phyloP scores from a whole-genome alignment of 2,329 filamentous ascomycete species.

The Fusarium siculi region DNA sequence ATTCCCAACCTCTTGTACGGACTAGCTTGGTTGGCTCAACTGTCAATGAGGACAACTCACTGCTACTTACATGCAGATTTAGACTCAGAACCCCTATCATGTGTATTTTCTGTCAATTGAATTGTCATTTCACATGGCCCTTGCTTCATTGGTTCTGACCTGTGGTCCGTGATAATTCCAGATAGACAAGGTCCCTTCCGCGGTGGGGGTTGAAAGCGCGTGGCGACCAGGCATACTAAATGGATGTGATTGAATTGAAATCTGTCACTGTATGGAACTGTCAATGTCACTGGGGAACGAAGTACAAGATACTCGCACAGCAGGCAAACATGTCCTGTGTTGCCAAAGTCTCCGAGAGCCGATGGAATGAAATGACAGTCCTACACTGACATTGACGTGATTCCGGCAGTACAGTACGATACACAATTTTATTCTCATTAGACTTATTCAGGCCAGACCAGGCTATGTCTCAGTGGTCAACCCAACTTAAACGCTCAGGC shows the following conservation, averaged over 20 bases:
- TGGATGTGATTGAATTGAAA: not conserved
- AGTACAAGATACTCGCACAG: constrained; percentile 30
- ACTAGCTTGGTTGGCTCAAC: constrained; percentile 8
- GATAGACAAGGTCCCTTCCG: constrained; percentile 12
- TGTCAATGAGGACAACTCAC: constrained; percentile 21
- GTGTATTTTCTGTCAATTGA: constrained; percentile 1
- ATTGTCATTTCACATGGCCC: constrained; percentile 34
- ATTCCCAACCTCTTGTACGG: constrained; percentile 6
- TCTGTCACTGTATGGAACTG: not conserved
- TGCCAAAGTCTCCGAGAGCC: constrained; percentile 17
- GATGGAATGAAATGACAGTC: not conserved
- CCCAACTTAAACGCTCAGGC: constrained; percentile 17
- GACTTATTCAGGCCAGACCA: constrained; percentile 5
- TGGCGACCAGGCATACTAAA: constrained; percentile 15
- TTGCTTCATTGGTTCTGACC: constrained; percentile 37
- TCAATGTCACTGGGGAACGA: constrained; percentile 6
- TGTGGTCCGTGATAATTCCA: constrained; percentile 4
- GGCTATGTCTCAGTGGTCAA: constrained; percentile 6
- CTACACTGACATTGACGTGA: constrained; percentile 10
- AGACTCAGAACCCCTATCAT: constrained; percentile 8
- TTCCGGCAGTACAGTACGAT: constrained; percentile 18
- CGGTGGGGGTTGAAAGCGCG: constrained; percentile 33
- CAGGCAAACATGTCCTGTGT: constrained; percentile 1
- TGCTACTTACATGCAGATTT: constrained; percentile 13
- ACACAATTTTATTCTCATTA: constrained; percentile 25